Evolutionary conservation across 2,329 filamentous ascomycete genomes (phyloP), one percentile per base, ranked within the genome.

Genomic region (Cercospora sp.): DNA sequence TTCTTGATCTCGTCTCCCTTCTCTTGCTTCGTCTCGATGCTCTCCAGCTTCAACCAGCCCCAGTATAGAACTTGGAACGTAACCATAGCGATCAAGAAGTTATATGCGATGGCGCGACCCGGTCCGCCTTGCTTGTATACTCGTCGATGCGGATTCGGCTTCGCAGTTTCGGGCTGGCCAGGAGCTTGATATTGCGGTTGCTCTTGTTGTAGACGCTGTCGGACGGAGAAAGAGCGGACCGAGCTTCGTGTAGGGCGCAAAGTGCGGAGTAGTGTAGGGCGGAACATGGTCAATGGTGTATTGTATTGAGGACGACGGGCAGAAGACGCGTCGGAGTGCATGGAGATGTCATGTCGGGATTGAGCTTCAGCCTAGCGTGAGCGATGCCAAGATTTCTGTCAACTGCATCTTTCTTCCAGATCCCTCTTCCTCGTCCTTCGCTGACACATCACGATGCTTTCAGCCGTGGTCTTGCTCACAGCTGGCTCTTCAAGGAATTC

Each of bases 41-140:
- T 86, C 79, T 94, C 91, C 61, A 94, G 83, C 79, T 90, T 91
- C 42, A 87, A 77, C 92, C 92, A 95, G 13, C 81, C 81, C 82
- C 87, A 92, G 80, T 94, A 94, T 13, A 86, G 80, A n/a, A 91
- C 74, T 80, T 95, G 92, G 78, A 94, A 95, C 1, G 89, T 90
- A 76, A 92, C 89, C 65, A 93, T 86, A 64, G 92, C 91, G 76
- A 91, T 85, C 42, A 94, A 84, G 72, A 92, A 87, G 64, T 89
- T 88, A 81, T 93, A 94, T 63, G 87, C 85, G 57, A 94, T 83
- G 2, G 92, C 91, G 1, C 90, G 85, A 45, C 89, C 87, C 76
- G 93, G 93, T 13, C 87, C 88, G 53, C 69, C 68, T 20, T 67
- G 63, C 76, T 87, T 89, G 83, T 93, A 94, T 81, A 94, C 94